Percentiles rank a stretch among this genome's conserved stretches.
Conservation (phyloP, 441 rosid genomes). For the Adansonia rubrostipa region DNA sequence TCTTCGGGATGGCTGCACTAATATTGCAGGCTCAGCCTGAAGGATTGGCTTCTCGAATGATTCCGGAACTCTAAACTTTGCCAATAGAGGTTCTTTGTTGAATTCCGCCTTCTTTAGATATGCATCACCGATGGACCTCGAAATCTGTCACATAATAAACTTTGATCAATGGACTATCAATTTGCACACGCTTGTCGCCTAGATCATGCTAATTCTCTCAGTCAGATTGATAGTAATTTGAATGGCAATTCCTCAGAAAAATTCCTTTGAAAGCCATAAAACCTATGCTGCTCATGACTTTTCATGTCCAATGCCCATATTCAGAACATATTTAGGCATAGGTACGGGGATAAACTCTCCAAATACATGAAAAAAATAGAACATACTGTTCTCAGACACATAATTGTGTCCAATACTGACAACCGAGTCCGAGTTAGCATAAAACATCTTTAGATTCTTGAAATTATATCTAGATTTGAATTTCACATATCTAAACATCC, state of each 20-base stretch:
- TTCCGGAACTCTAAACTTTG: conserved; percentile 74
- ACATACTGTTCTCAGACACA: no score
- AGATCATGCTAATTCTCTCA: background rate
- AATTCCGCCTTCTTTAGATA: conserved; percentile 85
- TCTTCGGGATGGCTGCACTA: conserved; percentile 75
- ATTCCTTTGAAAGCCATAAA: background rate
- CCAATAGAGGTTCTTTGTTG: conserved; percentile 73
- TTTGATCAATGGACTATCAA: background rate
- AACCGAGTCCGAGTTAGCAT: background rate
- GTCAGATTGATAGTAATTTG: background rate
- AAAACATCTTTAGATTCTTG: background rate
- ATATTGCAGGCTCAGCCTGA: conserved; percentile 79
- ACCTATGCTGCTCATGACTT: no score
- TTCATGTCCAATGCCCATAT: no score
- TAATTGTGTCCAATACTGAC: no score
- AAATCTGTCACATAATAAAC: conserved; percentile 48
- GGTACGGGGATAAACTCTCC: no score
- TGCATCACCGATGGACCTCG: conserved; percentile 94
- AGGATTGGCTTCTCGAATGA: conserved; percentile 81
- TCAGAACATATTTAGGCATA: no score
- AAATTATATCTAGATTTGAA: background rate
- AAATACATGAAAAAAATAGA: no score
- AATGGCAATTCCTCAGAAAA: conserved; percentile 5
- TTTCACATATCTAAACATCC: background rate
- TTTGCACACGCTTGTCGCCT: background rate